These are phyloP conservation scores for Multifurca ochricompacta DNA, from an alignment of 768 basidiomycete species.

Conservation along the genomic window DNA sequence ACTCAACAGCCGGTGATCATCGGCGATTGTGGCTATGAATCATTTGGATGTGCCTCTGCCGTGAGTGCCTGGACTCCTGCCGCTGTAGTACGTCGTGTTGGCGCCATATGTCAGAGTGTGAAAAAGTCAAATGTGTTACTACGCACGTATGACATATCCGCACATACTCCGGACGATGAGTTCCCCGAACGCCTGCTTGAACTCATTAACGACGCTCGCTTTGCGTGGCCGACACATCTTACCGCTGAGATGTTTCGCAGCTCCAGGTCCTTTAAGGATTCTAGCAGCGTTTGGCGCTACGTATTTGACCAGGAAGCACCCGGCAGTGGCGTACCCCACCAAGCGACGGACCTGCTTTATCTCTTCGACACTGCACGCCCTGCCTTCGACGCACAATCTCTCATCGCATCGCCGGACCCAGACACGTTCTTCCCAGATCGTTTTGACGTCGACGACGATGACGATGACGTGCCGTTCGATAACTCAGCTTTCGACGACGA, in stretches of 20 bases:
- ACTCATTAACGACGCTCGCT: slow-evolving; percentile 63
- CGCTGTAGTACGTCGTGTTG: slow-evolving; percentile 56
- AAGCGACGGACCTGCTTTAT: slow-evolving; percentile 67
- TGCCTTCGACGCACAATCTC: slow-evolving; percentile 22
- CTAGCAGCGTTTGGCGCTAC: slow-evolving; percentile 65
- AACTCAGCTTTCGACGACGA: slow-evolving; percentile 24
- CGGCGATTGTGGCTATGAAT: slow-evolving; percentile 62
- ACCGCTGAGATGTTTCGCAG: slow-evolving; percentile 32
- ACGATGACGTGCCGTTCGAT: slow-evolving; percentile 32
- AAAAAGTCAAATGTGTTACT: slow-evolving; percentile 52
- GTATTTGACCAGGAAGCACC: slow-evolving; percentile 80
- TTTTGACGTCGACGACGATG: slow-evolving; percentile 23
- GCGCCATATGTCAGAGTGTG: slow-evolving; percentile 67
- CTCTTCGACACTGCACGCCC: slow-evolving; percentile 70
- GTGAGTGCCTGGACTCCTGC: slow-evolving; percentile 56
- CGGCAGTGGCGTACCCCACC: slow-evolving; percentile 53
- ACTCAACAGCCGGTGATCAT: slow-evolving; percentile 63
- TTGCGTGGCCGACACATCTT: slow-evolving; percentile 73
- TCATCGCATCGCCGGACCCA: slow-evolving; percentile 22
- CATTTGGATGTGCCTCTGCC: slow-evolving; percentile 52
- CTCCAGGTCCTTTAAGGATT: slow-evolving; percentile 9
- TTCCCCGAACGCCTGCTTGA: slow-evolving; percentile 63
- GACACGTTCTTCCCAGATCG: slow-evolving; percentile 28
- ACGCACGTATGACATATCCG: slow-evolving; percentile 62
- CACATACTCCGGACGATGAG: slow-evolving; percentile 56